A percentile compares a stretch with the other conserved stretches of the same genome.
Conservation (phyloP, 140 eudicot species). For the Anethum foeniculum region DNA sequence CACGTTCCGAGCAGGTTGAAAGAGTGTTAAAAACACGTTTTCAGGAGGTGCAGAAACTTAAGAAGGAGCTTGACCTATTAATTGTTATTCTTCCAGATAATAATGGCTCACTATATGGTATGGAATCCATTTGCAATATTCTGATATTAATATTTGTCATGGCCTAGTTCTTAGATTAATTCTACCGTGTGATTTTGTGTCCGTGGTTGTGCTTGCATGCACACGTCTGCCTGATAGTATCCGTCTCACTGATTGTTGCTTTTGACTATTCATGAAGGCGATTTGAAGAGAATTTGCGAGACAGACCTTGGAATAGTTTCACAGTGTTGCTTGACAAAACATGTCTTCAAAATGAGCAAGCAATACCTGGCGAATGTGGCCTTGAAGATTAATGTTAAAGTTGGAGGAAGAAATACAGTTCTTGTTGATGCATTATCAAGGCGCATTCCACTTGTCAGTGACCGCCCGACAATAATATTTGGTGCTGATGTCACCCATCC, state of each 20-base stretch:
- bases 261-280: slow-evolving; percentile 40
- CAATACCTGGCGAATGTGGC: slow-evolving; percentile 91
- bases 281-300: slow-evolving; percentile 85
- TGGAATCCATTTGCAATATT: not conserved
- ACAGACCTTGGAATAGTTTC: slow-evolving; percentile 95
- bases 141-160: not conserved
- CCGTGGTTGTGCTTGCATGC: not conserved
- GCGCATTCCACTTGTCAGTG: slow-evolving; percentile 70
- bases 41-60: slow-evolving; percentile 67
- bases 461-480: slow-evolving; percentile 61
- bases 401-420: slow-evolving; percentile 82
- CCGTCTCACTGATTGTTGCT: not conserved
- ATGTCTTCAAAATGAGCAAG: slow-evolving; percentile 71
- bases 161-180: not conserved
- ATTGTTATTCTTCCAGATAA: slow-evolving; percentile 87
- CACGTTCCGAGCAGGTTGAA: slow-evolving; percentile 80
- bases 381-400: slow-evolving; percentile 73
- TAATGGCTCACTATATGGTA: slow-evolving; percentile 90
- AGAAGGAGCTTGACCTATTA: slow-evolving; percentile 77
- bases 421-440: slow-evolving; percentile 82
- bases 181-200: not conserved
- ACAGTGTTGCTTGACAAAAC: slow-evolving; percentile 86
- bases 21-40: slow-evolving; percentile 60
- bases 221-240: not conserved
- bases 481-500: slow-evolving; percentile 94